These are phyloP conservation scores for Rhizoclosmatium globosum DNA, from an alignment of 192 early-diverging fungal genomes.

Conservation along the genomic window DNA sequence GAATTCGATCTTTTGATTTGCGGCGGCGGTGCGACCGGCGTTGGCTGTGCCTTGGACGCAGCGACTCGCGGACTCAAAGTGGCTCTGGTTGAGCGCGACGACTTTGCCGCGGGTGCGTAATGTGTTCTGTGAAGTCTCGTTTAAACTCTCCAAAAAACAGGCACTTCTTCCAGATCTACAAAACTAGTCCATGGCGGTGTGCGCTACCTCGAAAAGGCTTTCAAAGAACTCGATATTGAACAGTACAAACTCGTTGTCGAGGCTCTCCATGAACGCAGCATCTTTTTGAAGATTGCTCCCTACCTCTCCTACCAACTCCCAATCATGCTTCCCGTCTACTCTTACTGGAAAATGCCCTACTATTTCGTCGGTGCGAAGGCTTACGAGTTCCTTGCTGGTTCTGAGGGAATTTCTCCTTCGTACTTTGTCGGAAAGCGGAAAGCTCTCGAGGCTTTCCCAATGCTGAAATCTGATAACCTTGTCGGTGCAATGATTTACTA, in stretches of 20 bases:
- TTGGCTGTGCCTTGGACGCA: slow-evolving; percentile 91
- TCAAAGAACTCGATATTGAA: slow-evolving; percentile 92
- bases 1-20: slow-evolving; percentile 89
- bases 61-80: slow-evolving; percentile 91
- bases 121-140: neutral
- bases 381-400: slow-evolving; percentile 89
- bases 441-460: slow-evolving; percentile 95
- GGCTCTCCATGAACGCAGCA: slow-evolving; percentile 93
- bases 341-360: slow-evolving; percentile 97
- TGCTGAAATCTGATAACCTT: slow-evolving; percentile 87
- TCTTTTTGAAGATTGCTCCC: slow-evolving; percentile 96
- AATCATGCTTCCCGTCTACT: slow-evolving; percentile 94
- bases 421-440: slow-evolving; percentile 87
- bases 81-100: slow-evolving; percentile 95
- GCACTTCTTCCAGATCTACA: slow-evolving; percentile 90
- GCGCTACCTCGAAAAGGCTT: slow-evolving; percentile 95
- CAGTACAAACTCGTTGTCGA: slow-evolving; percentile 96
- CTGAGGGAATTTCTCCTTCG: slow-evolving; percentile 78
- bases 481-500: slow-evolving; percentile 97
- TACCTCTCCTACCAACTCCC: slow-evolving; percentile 92
- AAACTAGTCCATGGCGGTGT: slow-evolving; percentile 98
- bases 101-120: slow-evolving; percentile 81
- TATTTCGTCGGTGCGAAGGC: slow-evolving; percentile 94
- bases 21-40: slow-evolving; percentile 95
- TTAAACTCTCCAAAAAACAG: slow-evolving; percentile 44